Base-by-base conservation (phyloP, 805 yeast genomes). In the Zygosaccharomyces kombuchaensis region DNA sequence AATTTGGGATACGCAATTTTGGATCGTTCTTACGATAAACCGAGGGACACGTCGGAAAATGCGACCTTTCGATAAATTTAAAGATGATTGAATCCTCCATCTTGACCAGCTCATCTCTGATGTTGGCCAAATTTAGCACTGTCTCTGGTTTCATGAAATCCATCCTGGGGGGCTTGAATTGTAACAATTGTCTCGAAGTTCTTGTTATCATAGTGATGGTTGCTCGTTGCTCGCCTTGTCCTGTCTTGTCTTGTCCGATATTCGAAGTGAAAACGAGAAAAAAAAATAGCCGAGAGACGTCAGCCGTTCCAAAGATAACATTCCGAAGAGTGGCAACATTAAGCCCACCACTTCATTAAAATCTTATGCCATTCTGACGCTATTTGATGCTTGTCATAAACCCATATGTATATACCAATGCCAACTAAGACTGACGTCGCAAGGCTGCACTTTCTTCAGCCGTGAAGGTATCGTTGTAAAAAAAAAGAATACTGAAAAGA, bases 51-150 rank as follows among this genome's bases (percentile, higher is more conserved):
- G 77, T 76, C 55, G 73, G 81, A 61, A 87, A 91, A 68, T 91
- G 96, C 2, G 96, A 87, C 53, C 99, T 76, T 65, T 93, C 99
- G 49, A 93, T 90, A 55, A 93, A 77, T 46, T 84, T 86, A 73
- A 90, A 93, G 50, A 93, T 84, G 56, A 93, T 89, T 6, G 97
- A 86, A 66, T 93, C 98, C 62, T 93, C 99, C 96, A 93, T 88
- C 44, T 96, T 79, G 32, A 90, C 82, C 38, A 93, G 73, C 13
- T 87, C 84, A 49, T 78, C 81, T 51, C 99, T 80, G 58, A 93
- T 93, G 67, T 93, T 89, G 56, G 71, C 72, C 47, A 93, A 71
- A 58, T 88, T 78, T 41, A 93, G 74, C 6, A 87, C 96, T 0
- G 95, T 78, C 40, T 83, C 84, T 13, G 96, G 93, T 54, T 81